A percentile compares a stretch with the other conserved stretches of the same genome.
Evolutionary conservation across 306 rosid species (phyloP).

Genomic region (Parietaria judaica): DNA sequence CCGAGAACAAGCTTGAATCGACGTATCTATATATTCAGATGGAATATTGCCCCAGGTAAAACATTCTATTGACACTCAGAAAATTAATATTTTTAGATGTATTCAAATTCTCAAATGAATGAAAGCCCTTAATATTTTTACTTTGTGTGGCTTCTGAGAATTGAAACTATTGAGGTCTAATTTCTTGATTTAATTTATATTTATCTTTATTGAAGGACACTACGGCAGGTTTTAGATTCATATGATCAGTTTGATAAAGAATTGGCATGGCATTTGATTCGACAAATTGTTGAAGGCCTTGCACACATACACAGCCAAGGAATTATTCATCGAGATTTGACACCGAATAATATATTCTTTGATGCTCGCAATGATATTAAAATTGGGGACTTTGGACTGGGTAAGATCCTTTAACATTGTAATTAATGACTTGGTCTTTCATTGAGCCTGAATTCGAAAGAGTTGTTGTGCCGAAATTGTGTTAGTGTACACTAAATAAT

Average conservation of each 20-base stretch:
- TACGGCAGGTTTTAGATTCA: slow-evolving; percentile 72
- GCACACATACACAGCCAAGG: slow-evolving; percentile 96
- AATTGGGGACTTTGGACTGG: slow-evolving; percentile 98
- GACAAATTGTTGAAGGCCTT: slow-evolving; percentile 98
- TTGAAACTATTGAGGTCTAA: neutral
- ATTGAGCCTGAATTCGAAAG: neutral
- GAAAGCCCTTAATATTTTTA: neutral
- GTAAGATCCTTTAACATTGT: slow-evolving; percentile 42
- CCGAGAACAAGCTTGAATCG: slow-evolving; percentile 68
- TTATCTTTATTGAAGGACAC: slow-evolving; percentile 50
- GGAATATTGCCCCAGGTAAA: slow-evolving; percentile 92
- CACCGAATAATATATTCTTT: slow-evolving; percentile 90
- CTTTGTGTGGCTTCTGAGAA: no score
- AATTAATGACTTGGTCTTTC: slow-evolving; percentile 1
- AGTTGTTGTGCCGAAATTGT: neutral
- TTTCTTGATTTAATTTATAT: slow-evolving; percentile 9
- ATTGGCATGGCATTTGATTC: slow-evolving; percentile 75
- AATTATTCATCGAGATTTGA: slow-evolving; percentile 93
- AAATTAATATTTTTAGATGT: neutral
- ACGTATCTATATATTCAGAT: slow-evolving; percentile 92
- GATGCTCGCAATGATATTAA: slow-evolving; percentile 95
- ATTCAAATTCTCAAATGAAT: no score
- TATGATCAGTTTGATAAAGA: slow-evolving; percentile 73
- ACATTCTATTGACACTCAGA: slow-evolving; percentile 7
- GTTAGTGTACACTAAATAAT: no score